A percentile compares a stretch with the other conserved stretches of the same genome.
Conservation (phyloP, 768 basidiomycete genomes). For the Pisolithus albus region DNA sequence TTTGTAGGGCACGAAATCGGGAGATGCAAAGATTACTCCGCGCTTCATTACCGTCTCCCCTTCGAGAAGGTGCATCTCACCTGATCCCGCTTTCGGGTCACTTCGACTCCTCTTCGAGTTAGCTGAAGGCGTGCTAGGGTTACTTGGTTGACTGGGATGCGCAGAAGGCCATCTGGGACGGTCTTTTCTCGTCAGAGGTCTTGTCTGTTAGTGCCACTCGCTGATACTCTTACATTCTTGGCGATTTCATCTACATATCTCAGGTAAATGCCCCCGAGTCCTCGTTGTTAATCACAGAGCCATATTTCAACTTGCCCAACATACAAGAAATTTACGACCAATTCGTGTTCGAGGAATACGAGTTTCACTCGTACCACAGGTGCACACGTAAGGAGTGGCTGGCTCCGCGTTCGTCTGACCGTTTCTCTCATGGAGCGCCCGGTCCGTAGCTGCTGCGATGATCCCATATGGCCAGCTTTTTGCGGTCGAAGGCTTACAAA, state of each 20-base stretch:
- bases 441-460: conserved; percentile 62
- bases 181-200: conserved; percentile 68
- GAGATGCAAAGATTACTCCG: conserved; percentile 70
- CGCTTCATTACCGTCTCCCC: conserved; percentile 75
- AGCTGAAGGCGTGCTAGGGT: conserved; percentile 49
- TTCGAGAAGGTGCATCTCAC: conserved; percentile 68
- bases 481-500: conserved; percentile 36
- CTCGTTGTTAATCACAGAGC: conserved; percentile 84
- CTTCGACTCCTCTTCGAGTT: not conserved
- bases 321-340: conserved; percentile 92
- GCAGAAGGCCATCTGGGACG: conserved; percentile 92
- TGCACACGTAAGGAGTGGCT: conserved; percentile 62
- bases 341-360: conserved; percentile 95
- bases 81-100: not conserved
- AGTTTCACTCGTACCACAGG: conserved; percentile 76
- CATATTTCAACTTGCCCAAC: conserved; percentile 89
- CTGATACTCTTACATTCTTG: not conserved
- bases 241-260: conserved; percentile 8
- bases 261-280: conserved; percentile 70
- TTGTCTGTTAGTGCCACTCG: conserved; percentile 45
- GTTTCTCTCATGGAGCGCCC: conserved; percentile 14
- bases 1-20: conserved; percentile 85
- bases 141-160: conserved; percentile 94
- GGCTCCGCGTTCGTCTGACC: conserved; percentile 14
- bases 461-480: conserved; percentile 74